Base-by-base conservation (phyloP, 2,329 filamentous ascomycete genomes). In the Paecilomyces fulvus region DNA sequence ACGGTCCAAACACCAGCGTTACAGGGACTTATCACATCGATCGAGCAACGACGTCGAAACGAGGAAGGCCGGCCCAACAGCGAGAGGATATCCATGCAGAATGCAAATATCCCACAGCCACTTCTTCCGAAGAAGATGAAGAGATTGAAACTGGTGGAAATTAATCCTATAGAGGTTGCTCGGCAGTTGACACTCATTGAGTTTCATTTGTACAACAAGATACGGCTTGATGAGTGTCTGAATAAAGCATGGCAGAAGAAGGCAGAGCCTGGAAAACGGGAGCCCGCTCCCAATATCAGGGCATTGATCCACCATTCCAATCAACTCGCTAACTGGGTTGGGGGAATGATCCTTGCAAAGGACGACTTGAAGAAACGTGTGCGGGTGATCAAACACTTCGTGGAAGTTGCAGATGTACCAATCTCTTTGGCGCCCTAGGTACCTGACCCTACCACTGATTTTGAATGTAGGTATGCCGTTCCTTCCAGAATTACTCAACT, bases 201-300 rank as follows among this genome's bases (percentile, higher is more conserved):
- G 72, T 94, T 90, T 1, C 86, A 86, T 57, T 80, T 96, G 1
- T 96, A 96, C 65, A 86, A 86, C 67, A 95, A 94, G 75, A 92
- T 96, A 71, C 92, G 90, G 73, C 88, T 90, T 0, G 90, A 88
- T 0, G 92, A 97, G 71, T 96, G 91, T 69, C 78, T 96, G 55
- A 95, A 94, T 75, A 96, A 96, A 79, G 94, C 89, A 5, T 96
- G 92, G 92, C 89, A 95, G 74, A 96, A 92, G 80, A 95, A 95
- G 77, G 79, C 92, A 52, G 80, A 75, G 9, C 84, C 89, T 25
- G 60, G 62, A 25, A 85, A 85, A 55, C 21, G 21, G 30, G 89
- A 95, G 63, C 87, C 89, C 31, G 90, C 92, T 2, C 86, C 90
- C 0, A 96, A 96, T 63, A 89, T 96, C 63, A 95, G 95, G 73